phyloP scores from a whole-genome alignment of 139 green algal genomes.

The Coelastrella sp. region DNA sequence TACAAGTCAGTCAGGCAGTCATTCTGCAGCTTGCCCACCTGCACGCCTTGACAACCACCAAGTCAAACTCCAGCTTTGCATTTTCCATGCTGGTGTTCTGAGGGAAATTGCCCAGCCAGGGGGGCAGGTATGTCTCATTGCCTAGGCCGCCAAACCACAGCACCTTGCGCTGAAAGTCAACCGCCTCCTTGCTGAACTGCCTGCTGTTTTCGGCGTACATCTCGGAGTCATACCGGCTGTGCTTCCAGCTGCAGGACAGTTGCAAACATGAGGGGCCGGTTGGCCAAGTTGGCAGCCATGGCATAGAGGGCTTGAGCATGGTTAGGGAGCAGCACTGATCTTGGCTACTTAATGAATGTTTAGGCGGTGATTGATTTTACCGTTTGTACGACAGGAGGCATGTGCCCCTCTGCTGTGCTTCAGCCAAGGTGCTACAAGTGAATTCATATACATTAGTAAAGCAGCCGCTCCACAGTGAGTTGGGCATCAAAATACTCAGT shows the following conservation, averaged over 20 bases:
- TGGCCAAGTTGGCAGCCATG: no score
- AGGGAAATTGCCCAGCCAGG: constrained; percentile 50
- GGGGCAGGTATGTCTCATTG: constrained; percentile 91
- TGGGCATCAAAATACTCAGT: neutral
- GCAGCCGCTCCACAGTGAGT: no score
- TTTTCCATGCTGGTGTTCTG: constrained; percentile 73
- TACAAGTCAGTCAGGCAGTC: no score
- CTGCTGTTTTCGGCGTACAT: constrained; percentile 43
- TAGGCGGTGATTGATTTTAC: no score
- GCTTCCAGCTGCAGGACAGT: constrained; percentile 29
- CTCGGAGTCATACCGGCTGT: constrained; percentile 37
- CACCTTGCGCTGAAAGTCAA: constrained; percentile 94
- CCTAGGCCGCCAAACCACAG: constrained; percentile 41
- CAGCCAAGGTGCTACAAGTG: no score
- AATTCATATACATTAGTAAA: no score
- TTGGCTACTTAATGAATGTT: no score
- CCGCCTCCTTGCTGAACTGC: constrained; percentile 77
- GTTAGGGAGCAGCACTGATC: no score
- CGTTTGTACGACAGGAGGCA: no score
- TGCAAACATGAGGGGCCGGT: no score
- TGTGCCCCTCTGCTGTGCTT: no score
- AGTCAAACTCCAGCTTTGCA: constrained; percentile 89
- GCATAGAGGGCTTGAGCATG: no score
- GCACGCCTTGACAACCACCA: constrained; percentile 62
- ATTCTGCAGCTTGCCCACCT: neutral